phyloP scores from a whole-genome alignment of 257 asterid genomes.

The Petrea volubilis region DNA sequence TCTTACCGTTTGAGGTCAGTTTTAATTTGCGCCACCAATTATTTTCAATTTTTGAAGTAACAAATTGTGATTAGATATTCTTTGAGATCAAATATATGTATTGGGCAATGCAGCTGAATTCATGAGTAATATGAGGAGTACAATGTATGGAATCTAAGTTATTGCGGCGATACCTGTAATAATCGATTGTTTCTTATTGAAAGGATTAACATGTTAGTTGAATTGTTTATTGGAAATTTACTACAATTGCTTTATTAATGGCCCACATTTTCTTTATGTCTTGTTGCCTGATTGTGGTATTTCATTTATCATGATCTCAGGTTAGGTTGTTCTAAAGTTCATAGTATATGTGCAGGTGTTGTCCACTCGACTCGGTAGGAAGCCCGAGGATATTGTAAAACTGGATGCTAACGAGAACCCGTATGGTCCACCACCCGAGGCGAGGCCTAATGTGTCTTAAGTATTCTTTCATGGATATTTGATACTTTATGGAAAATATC shows the following conservation, averaged over 20 bases:
- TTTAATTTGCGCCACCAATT: background rate
- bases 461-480: background rate
- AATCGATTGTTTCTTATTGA: background rate
- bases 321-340: background rate
- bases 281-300: too few species aligned
- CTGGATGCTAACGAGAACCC: slow-evolving; percentile 97
- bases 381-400: slow-evolving; percentile 92
- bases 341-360: slow-evolving; percentile 54
- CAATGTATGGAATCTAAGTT: background rate
- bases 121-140: background rate
- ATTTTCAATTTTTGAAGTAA: background rate
- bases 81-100: too few species aligned
- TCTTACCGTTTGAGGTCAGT: slow-evolving; percentile 73
- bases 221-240: background rate
- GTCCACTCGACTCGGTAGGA: slow-evolving; percentile 88
- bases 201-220: background rate
- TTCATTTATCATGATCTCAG: slow-evolving; percentile 1
- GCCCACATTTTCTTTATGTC: too few species aligned
- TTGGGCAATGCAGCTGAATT: background rate
- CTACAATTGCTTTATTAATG: too few species aligned
- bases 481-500: background rate
- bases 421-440: slow-evolving; percentile 99
- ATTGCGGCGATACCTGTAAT: background rate
- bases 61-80: too few species aligned
- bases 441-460: slow-evolving; percentile 27